These are phyloP conservation scores for Ogataea saltuana DNA, from an alignment of 805 yeast genomes.

Conservation along the genomic window DNA sequence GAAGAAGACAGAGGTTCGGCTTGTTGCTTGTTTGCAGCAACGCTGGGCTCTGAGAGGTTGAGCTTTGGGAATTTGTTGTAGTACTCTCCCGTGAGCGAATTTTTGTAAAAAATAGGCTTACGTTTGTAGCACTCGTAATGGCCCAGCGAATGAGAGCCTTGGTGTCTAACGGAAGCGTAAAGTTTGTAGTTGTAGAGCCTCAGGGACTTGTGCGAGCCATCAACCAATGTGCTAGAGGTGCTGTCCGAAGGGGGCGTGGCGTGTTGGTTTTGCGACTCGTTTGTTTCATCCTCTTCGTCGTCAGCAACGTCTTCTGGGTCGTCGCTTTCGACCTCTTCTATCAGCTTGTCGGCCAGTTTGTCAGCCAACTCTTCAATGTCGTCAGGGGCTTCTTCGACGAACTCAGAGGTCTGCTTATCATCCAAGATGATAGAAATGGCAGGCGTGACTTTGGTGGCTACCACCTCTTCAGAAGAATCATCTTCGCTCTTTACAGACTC, in stretches of 20 bases:
- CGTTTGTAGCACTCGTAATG: constrained; percentile 88
- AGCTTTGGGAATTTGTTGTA: constrained; percentile 21
- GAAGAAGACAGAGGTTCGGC: constrained; percentile 3
- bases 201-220: not conserved
- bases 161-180: constrained; percentile 76
- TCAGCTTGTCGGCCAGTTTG: constrained; percentile 15
- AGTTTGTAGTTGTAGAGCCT: constrained; percentile 50
- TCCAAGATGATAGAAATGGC: constrained; percentile 20
- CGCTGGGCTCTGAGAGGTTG: not conserved
- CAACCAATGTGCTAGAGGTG: not conserved
- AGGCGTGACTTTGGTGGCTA: constrained; percentile 12
- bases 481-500: constrained; percentile 40
- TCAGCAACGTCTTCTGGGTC: not conserved
- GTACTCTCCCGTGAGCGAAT: constrained; percentile 30
- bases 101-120: constrained; percentile 62
- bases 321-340: constrained; percentile 2
- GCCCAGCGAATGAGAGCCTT: constrained; percentile 85
- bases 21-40: not conserved
- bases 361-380: constrained; percentile 11
- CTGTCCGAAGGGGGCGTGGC: too few relatives aligned
- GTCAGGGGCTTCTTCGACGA: constrained; percentile 24
- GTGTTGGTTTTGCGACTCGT: not conserved
- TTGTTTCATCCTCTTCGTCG: not conserved
- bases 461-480: constrained; percentile 35
- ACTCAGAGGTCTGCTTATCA: constrained; percentile 27